Evolutionary conservation across 305 asterid genomes (phyloP).

Genomic region (Rubia tinctorum): DNA sequence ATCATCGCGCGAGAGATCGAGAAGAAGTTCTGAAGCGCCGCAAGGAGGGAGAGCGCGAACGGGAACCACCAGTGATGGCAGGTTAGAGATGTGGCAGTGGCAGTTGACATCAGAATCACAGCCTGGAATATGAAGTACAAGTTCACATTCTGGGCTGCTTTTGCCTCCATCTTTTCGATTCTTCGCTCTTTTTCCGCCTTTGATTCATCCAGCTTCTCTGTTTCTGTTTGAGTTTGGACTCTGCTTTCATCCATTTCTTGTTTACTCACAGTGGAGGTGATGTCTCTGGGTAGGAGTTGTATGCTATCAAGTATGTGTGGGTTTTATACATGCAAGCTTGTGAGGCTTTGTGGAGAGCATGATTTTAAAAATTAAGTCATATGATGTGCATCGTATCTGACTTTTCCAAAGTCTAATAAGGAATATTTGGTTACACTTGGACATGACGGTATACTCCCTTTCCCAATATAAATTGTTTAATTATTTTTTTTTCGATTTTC

Average conservation of each 20-base stretch:
- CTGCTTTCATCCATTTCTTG: no score
- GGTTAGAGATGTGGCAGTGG: slow-evolving; percentile 25
- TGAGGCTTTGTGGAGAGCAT: neutral
- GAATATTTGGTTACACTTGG: neutral
- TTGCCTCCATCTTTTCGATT: slow-evolving; percentile 31
- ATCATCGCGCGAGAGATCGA: slow-evolving; percentile 17
- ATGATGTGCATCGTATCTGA: neutral
- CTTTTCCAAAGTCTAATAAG: slow-evolving; percentile 6
- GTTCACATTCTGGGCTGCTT: slow-evolving; percentile 44
- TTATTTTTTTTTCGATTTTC: no score
- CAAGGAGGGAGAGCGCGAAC: slow-evolving; percentile 36
- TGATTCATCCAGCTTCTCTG: slow-evolving; percentile 23
- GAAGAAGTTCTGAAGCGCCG: slow-evolving; percentile 33
- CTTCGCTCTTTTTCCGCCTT: slow-evolving; percentile 39
- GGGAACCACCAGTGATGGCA: slow-evolving; percentile 52
- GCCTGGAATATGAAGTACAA: slow-evolving; percentile 48
- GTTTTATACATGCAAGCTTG: neutral
- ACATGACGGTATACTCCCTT: no score
- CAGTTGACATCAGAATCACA: slow-evolving; percentile 37
- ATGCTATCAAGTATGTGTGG: neutral
- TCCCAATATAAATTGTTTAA: no score
- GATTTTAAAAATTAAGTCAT: neutral
- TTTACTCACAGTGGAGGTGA: no score
- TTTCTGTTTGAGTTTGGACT: no score
- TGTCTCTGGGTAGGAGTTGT: no score